Percentiles rank a stretch among this genome's conserved stretches.
Evolutionary conservation across 139 green algal genomes (phyloP).

Genomic region (Tetradesmus lagerheimii): DNA sequence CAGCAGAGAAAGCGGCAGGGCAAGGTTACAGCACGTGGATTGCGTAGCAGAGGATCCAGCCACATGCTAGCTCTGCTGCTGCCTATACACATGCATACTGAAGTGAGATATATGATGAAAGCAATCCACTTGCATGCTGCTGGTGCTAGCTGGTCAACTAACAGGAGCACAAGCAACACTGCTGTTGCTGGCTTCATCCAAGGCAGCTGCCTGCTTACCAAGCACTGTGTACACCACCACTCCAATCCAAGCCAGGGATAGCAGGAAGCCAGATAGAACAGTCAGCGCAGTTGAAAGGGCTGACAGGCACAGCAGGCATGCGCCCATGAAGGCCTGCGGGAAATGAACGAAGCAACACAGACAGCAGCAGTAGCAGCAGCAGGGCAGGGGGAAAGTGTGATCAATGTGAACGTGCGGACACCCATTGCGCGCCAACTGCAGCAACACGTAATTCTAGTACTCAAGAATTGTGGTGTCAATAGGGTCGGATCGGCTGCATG

Average conservation of each 20-base stretch:
- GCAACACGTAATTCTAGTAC: no score
- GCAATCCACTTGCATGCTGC: no score
- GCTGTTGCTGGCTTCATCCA: not conserved
- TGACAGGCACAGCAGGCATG: not conserved
- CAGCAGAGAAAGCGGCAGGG: not conserved
- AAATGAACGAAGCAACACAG: not conserved
- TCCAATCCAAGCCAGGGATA: constrained; percentile 4
- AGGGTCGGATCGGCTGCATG: not conserved
- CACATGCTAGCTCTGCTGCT: not conserved
- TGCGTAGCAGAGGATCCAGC: not conserved
- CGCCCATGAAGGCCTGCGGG: not conserved
- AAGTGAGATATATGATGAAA: no score
- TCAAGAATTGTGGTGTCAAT: not conserved
- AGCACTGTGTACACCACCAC: not conserved
- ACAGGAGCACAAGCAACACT: no score
- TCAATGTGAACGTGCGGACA: no score
- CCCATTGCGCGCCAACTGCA: no score
- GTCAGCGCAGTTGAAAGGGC: not conserved
- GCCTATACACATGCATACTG: no score
- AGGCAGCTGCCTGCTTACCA: not conserved
- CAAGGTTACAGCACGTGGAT: not conserved
- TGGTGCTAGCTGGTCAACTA: no score
- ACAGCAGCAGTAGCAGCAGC: not conserved
- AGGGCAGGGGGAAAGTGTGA: not conserved
- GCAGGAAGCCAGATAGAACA: not conserved